Conservation (phyloP, 179 eudicot species). For the Silene noctiflora region DNA sequence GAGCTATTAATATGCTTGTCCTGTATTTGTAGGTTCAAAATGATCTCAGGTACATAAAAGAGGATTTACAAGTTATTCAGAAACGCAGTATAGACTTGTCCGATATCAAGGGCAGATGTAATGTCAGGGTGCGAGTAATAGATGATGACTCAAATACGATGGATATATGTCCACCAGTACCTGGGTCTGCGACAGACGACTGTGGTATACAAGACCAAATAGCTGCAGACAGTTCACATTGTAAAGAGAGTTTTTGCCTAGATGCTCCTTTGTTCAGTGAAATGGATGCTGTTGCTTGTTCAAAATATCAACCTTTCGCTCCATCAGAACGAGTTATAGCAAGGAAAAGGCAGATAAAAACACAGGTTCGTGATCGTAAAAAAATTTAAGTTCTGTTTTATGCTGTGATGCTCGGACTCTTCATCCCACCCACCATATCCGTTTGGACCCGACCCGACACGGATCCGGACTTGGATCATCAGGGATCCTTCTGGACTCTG, state of each 20-base stretch:
- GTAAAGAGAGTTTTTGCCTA: constrained; percentile 30
- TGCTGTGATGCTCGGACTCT: too few relatives aligned
- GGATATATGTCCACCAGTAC: constrained; percentile 36
- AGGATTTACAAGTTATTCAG: constrained; percentile 65
- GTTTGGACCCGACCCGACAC: too few relatives aligned
- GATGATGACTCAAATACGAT: constrained; percentile 37
- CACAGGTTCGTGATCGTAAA: constrained; percentile 51
- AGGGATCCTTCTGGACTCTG: too few relatives aligned
- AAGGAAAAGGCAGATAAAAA: constrained; percentile 65
- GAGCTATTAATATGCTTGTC: background rate
- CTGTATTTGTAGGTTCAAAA: constrained; percentile 51
- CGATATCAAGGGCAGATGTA: constrained; percentile 41
- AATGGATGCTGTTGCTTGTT: constrained; percentile 38
- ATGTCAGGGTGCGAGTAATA: constrained; percentile 45
- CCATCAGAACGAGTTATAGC: constrained; percentile 51
- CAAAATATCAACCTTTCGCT: constrained; percentile 42
- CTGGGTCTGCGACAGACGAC: constrained; percentile 35
- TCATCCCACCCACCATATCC: too few relatives aligned
- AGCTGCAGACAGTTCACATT: constrained; percentile 31
- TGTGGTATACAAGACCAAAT: constrained; percentile 30
- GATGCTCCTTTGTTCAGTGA: constrained; percentile 33
- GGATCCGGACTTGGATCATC: too few relatives aligned
- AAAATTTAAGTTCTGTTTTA: constrained; percentile 1
- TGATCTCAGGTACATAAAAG: constrained; percentile 71
- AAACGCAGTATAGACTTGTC: constrained; percentile 46